Percentiles rank a stretch among this genome's conserved stretches.
Evolutionary conservation across 2,329 filamentous ascomycete genomes (phyloP).

Genomic region (Cytospora schulzeri): DNA sequence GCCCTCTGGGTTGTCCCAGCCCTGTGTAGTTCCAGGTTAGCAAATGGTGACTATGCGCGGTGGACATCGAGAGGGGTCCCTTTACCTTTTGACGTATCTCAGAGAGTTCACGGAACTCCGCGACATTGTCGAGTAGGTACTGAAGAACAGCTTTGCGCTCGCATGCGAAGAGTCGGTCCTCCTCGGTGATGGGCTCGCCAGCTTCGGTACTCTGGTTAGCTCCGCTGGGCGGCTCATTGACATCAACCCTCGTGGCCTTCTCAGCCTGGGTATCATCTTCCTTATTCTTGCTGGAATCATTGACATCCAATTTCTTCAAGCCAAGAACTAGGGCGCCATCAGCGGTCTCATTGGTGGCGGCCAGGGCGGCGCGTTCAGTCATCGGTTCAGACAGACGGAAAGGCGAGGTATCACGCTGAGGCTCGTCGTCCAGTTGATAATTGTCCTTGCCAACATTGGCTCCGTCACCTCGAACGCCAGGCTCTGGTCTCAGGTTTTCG

Average conservation of each 20-base stretch:
- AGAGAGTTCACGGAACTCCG: conserved; percentile 12
- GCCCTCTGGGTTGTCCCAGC: conserved; percentile 46
- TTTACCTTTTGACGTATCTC: conserved; percentile 18
- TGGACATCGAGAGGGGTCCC: too few species aligned
- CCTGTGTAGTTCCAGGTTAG: conserved; percentile 36
- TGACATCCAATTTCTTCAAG: neutral
- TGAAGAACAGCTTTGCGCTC: conserved; percentile 10
- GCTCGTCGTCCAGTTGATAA: neutral
- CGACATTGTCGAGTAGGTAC: conserved; percentile 19
- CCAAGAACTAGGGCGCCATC: neutral
- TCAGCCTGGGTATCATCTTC: neutral
- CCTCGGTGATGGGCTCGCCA: conserved; percentile 1
- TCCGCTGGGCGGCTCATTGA: neutral
- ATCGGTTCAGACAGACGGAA: neutral
- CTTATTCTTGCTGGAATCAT: neutral
- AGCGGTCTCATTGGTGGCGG: neutral
- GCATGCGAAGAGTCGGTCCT: conserved; percentile 11
- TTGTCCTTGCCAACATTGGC: neutral
- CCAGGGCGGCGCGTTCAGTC: neutral
- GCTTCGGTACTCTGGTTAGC: neutral
- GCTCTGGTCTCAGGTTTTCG: neutral
- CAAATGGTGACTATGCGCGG: neutral
- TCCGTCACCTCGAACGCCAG: neutral
- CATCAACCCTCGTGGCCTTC: neutral
- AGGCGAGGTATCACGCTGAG: too few species aligned